Evolutionary conservation across 495 filamentous ascomycete genomes (phyloP).

Genomic region (Aspergillus diversus): DNA sequence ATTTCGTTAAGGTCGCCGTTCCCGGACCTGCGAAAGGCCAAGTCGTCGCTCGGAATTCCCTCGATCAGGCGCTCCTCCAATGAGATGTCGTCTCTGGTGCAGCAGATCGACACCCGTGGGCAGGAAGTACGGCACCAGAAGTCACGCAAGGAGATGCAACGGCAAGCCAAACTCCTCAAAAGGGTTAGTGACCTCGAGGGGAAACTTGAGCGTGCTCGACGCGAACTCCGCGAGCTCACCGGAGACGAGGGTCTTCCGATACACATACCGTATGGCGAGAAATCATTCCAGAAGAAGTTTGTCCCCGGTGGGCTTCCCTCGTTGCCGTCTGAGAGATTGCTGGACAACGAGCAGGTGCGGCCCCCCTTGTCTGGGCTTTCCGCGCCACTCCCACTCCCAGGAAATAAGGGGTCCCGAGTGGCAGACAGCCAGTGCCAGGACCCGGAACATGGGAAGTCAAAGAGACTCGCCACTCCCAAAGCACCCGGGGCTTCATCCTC

Average conservation of each 20-base stretch:
- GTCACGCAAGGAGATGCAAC: conserved; percentile 63
- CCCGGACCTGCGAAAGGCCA: conserved; percentile 43
- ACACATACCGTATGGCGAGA: conserved; percentile 33
- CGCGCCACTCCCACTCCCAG: conserved; percentile 28
- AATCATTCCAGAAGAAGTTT: conserved; percentile 52
- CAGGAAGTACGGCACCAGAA: conserved; percentile 50
- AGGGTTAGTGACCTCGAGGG: conserved; percentile 67
- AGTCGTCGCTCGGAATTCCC: conserved; percentile 35
- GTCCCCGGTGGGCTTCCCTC: conserved; percentile 59
- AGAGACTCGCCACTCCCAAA: conserved; percentile 21
- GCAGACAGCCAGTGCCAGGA: background rate
- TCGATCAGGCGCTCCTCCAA: conserved; percentile 30
- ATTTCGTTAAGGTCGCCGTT: conserved; percentile 43
- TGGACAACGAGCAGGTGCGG: conserved; percentile 34
- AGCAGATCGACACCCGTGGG: conserved; percentile 28
- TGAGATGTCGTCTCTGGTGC: conserved; percentile 28
- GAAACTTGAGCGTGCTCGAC: conserved; percentile 61
- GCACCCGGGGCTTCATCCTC: conserved; percentile 20
- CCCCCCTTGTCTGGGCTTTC: conserved; percentile 12
- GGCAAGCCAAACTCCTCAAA: conserved; percentile 64
- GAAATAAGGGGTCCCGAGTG: background rate
- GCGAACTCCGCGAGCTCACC: conserved; percentile 56
- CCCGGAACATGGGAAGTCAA: background rate
- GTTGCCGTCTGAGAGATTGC: conserved; percentile 61
- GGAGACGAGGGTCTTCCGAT: conserved; percentile 43